Evolutionary conservation across 257 asterid genomes (phyloP), one percentile per base, ranked within the genome.

Genomic region (Perilla frutescens): DNA sequence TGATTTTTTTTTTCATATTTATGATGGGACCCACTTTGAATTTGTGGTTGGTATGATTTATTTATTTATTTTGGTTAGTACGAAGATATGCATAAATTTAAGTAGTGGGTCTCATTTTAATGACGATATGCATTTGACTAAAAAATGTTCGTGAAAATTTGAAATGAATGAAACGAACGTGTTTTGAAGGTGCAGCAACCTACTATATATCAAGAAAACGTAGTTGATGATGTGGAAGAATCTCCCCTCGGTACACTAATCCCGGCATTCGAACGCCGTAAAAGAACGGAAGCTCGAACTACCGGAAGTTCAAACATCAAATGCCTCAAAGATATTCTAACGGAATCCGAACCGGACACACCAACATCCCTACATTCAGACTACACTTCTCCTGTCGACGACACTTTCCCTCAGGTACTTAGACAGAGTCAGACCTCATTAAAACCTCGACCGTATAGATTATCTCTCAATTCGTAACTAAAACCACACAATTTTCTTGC

Each of bases 301-400:
- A 77, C 44, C 51, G 74, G 47, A 75, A 69, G 81, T 69, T 77
- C 96, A 49, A 84, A 72, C 70, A 77, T 71, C 77, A 87, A 80
- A 82, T 86, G 87, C 77, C 87, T 93, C 40, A 91, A 82, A 84
- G 98, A 93, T 75, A 84, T 93, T n/a, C 70, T 93, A 62, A 73
- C 81, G 26, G 96, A 91, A 76, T 87, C 97, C 20, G 85, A 89
- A 53, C 84, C 96, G 1, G 90, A 90, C 65, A 54, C 91, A 5
- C 88, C 90, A 34, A 20, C 68, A 68, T 82, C 86, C 20, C 13
- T 58, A 9, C 80, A 79, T 77, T 85, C 85, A 32, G 57, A 70
- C 65, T 68, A 59, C 66, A 69, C 48, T 76, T 81, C 88, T 63
- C 77, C 83, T 20, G 44, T 56, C 31, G 94, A 76, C 15, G 87